These are phyloP conservation scores for Microstegium vimineum DNA, from an alignment of 176 grass and related monocot genomes.

Conservation along the genomic window DNA sequence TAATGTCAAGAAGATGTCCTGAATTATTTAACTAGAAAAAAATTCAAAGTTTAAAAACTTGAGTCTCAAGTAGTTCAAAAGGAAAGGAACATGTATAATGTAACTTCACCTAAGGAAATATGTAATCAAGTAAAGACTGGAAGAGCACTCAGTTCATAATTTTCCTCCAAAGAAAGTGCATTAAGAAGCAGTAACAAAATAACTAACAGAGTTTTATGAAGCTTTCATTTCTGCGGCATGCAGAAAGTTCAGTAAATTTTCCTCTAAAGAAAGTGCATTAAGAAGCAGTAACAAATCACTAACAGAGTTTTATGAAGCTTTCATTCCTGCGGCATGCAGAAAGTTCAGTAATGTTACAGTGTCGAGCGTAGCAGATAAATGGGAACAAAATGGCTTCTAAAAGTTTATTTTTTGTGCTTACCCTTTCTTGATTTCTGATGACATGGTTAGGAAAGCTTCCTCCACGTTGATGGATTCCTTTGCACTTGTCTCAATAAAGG, in stretches of 20 bases:
- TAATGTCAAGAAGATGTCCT: not conserved
- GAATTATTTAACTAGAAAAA: not conserved
- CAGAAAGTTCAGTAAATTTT: not conserved
- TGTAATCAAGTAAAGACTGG: not conserved
- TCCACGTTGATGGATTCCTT: slow-evolving; percentile 95
- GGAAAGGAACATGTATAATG: not conserved
- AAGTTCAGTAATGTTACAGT: not conserved
- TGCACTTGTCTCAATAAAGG: slow-evolving; percentile 94
- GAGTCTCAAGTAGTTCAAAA: not conserved
- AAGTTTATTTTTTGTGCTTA: slow-evolving; percentile 39
- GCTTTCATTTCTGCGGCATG: not conserved
- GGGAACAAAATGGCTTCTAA: not conserved
- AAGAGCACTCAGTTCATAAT: not conserved
- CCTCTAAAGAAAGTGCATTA: too few relatives aligned
- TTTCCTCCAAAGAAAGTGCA: not conserved
- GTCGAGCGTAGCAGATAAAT: too few relatives aligned
- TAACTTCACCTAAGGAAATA: not conserved
- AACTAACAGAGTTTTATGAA: not conserved
- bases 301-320: not conserved
- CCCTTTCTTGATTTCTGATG: slow-evolving; percentile 46
- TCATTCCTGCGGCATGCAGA: not conserved
- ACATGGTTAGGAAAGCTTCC: slow-evolving; percentile 89
- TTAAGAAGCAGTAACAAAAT: not conserved
- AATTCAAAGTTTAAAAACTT: not conserved
- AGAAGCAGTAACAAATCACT: not conserved